Evolutionary conservation across 768 basidiomycete species (phyloP).

Genomic region (Psilocybe cubensis): DNA sequence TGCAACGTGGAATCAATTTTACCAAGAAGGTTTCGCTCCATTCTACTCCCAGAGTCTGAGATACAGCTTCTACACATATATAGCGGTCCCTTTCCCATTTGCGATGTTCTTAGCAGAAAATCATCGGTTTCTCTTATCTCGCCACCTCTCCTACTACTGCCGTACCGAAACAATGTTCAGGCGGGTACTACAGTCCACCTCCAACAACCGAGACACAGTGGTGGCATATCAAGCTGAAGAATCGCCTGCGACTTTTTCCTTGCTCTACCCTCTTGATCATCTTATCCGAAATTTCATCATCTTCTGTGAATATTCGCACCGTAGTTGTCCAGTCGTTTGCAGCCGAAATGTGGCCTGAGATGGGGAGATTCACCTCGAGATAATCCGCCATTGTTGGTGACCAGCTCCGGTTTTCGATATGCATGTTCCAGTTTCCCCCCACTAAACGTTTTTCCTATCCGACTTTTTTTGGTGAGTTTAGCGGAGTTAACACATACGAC

Average conservation of each 20-base stretch:
- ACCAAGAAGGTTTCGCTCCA: neutral
- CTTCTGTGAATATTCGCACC: neutral
- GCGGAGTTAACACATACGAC: neutral
- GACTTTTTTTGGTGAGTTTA: neutral
- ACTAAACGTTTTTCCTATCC: neutral
- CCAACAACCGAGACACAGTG: neutral
- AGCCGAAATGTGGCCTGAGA: neutral
- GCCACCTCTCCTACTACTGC: neutral
- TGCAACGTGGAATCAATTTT: constrained; percentile 9
- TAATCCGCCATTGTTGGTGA: neutral
- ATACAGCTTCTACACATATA: neutral
- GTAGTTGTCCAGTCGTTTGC: neutral
- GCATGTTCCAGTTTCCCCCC: neutral
- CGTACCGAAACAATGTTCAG: neutral
- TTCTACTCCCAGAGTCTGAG: neutral
- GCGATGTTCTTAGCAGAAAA: neutral
- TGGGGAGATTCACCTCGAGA: neutral
- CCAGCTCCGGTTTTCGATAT: neutral
- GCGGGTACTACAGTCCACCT: neutral
- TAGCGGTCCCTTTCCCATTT: neutral
- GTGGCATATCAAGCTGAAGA: neutral
- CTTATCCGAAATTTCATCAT: too few species aligned
- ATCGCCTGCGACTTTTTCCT: neutral
- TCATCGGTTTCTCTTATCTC: neutral
- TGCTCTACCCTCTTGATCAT: too few species aligned